phyloP scores from a whole-genome alignment of 208 protist genomes.

The Wallacemonas collosoma region DNA sequence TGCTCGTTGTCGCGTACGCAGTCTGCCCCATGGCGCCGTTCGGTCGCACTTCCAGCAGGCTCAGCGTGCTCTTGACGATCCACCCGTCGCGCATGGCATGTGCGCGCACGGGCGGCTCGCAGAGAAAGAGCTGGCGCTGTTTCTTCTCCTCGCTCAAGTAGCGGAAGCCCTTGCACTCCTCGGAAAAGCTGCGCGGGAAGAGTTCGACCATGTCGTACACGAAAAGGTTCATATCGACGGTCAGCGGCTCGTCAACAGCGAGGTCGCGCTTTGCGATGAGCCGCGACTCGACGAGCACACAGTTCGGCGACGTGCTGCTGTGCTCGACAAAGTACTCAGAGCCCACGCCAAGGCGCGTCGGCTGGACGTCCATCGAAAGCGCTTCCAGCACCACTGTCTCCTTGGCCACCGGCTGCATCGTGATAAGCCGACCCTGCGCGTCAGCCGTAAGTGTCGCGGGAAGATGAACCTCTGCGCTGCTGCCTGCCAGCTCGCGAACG shows the following conservation, averaged over 20 bases:
- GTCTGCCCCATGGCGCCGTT: conserved; percentile 88
- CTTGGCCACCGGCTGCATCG: conserved; percentile 29
- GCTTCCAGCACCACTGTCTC: conserved; percentile 69
- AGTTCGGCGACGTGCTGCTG: conserved; percentile 42
- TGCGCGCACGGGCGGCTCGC: conserved; percentile 78
- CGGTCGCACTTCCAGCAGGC: conserved; percentile 53
- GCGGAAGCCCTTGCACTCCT: conserved; percentile 71
- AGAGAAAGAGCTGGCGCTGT: conserved; percentile 73
- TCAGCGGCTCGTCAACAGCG: conserved; percentile 39
- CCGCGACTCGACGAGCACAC: conserved; percentile 76
- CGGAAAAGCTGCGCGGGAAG: conserved; percentile 55
- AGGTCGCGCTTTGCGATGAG: conserved; percentile 55
- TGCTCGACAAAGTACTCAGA: conserved; percentile 62
- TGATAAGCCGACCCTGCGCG: conserved; percentile 37
- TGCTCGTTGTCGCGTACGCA: conserved; percentile 60
- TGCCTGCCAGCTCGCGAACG: conserved; percentile 51
- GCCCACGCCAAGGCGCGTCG: conserved; percentile 59
- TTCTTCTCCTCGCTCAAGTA: conserved; percentile 65
- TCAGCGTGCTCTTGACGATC: conserved; percentile 64
- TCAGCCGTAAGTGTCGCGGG: conserved; percentile 38
- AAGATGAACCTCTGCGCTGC: conserved; percentile 45
- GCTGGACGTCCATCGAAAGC: conserved; percentile 71
- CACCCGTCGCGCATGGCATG: conserved; percentile 85
- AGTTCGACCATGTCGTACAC: conserved; percentile 82
- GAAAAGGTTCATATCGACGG: conserved; percentile 88